Evolutionary conservation across 805 yeast genomes (phyloP), one percentile per base, ranked within the genome.

Genomic region (Starmerella scarabaei): DNA sequence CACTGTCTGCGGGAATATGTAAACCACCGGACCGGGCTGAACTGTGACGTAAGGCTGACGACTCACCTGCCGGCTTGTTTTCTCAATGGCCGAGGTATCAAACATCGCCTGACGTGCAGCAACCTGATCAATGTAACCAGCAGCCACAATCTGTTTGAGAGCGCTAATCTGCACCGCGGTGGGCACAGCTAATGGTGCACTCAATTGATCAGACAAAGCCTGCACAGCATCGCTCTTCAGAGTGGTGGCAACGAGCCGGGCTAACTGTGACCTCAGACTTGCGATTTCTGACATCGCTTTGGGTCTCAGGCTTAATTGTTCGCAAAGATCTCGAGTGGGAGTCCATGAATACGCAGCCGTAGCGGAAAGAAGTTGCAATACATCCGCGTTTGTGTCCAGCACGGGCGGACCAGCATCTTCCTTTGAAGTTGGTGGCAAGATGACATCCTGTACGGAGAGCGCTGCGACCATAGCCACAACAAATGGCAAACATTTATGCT

Each of bases 401-500:
- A 71, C 71, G 2, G 78, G 61, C 51, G 85, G 82, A 50, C 68
- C 51, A 1, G 68, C 85, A 73, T 51, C 72, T 69, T 55, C 65
- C 18, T 38, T 42, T 82, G 95, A 47, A 71, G 72, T 55, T 80
- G 93, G 30, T 67, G 68, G 26, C 82, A 60, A 51, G 84, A 85
- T 14, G 94, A 47, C 94, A 53, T 86, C 93, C 4, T 96, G 96
- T 33, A 91, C 96, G 0, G 96, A 78, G 24, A 91, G 62, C 0
- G 85, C 94, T 24, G 96, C 80, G 1, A 91, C 96, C 39, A 91
- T 69, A 0, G 96, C 91, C 34, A 91, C 74, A n/a, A 91, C 69
- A 54, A 82, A 88, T 0, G 93, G 84, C 41, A 91, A 63, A 59
- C 96, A 86, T 5, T 72, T 78, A 33, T 72, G 74, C 57, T 91